Evolutionary conservation across 1,139 yeast species (phyloP).

Genomic region (Groenewaldozyma auringiensis): DNA sequence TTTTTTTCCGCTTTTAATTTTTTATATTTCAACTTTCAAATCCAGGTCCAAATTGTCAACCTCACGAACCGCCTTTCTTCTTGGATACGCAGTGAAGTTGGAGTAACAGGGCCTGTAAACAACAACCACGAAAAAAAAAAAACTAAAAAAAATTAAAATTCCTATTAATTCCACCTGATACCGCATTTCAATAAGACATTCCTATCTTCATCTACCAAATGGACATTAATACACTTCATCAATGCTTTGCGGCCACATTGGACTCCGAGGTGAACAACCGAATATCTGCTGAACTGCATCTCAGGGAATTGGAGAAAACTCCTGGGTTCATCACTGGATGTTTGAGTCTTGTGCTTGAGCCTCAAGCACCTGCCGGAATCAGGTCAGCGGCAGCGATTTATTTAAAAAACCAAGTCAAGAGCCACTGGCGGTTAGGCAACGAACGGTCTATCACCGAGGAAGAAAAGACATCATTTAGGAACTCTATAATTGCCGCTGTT

Average conservation of each 20-base stretch:
- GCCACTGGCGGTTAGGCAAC: conserved; percentile 49
- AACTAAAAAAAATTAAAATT: too few species aligned
- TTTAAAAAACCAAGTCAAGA: conserved; percentile 67
- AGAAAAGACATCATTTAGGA: conserved; percentile 67
- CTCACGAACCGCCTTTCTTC: too few species aligned
- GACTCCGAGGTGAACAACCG: conserved; percentile 59
- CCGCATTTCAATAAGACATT: too few species aligned
- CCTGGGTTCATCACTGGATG: conserved; percentile 83
- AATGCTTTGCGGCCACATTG: conserved; percentile 76
- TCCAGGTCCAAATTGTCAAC: too few species aligned
- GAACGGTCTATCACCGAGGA: conserved; percentile 46
- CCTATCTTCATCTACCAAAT: conserved; percentile 38
- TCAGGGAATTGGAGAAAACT: conserved; percentile 46
- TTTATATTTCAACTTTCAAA: too few species aligned
- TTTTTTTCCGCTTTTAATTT: too few species aligned
- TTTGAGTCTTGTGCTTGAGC: conserved; percentile 59
- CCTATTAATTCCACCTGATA: too few species aligned
- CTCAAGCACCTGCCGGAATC: conserved; percentile 47
- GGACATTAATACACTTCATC: conserved; percentile 62
- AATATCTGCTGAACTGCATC: conserved; percentile 59
- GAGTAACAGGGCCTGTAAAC: too few species aligned
- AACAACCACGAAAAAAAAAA: too few species aligned
- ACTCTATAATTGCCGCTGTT: conserved; percentile 46
- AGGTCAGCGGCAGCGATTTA: conserved; percentile 80
- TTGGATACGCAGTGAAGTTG: too few species aligned